Base-by-base conservation (phyloP, 345 rosid genomes). In the Gynandropsis gynandra region DNA sequence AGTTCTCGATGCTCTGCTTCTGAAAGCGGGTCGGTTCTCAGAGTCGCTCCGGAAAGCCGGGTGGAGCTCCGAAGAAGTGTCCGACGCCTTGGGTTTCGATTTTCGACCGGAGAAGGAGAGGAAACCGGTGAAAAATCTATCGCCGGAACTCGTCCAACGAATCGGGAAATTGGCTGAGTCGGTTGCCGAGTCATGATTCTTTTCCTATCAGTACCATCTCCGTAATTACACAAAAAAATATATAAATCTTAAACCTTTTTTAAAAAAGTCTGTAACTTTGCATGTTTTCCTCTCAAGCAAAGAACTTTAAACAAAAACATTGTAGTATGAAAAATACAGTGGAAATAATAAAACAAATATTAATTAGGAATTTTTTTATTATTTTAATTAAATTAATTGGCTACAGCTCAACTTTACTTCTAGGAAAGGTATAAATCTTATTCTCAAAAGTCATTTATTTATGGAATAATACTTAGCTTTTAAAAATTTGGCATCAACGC, bases 61-160 rank as follows among this genome's bases (percentile, higher is more conserved):
- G 43, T 92, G 98, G 98, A 92, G 90, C 83, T 79, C 95, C 39
- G 98, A 92, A 11, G 96, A 92, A 54, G 96, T 92, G 0, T 80
- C 96, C 47, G 96, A 92, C 14, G 95, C 85, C 0, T 54, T 92
- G 1, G 84, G 93, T 5, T 85, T 92, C 43, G 87, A 87, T 82
- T 82, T 80, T 58, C 77, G 85, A 69, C 79, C 74, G 70, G 86
- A 71, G 67, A 87, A 82, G 70, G 93, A 69, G 67, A 79, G 61
- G 69, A 87, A 73, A 76, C 88, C 81, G 65, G 85, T 52, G 1
- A 80, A 77, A 72, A 76, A 76, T 54, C 44, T 87, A 29, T 83
- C 96, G 14, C 93, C 95, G 13, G 81, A 72, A 42, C 77, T 84
- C 0, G 81, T 85, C 5, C 71, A 77, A 67, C 78, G 74, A 62